Base-by-base conservation (phyloP, 768 basidiomycete genomes). In the Agrocybe pediades region DNA sequence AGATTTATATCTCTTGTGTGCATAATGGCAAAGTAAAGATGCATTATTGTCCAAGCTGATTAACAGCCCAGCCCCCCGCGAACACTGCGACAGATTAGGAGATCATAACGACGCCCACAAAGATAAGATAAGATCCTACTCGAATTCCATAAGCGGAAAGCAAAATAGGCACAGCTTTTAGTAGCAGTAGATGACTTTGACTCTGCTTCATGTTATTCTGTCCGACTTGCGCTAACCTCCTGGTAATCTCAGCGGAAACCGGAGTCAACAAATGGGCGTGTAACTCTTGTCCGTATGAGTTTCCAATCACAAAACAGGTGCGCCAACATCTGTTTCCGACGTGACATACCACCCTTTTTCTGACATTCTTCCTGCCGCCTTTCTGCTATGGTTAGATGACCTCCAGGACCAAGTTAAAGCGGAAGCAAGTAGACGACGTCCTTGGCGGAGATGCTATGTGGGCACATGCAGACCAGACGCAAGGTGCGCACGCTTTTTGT, bases 401-500 rank as follows among this genome's bases (percentile, higher is more conserved):
- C 6, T 91, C 92, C 48, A 78, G 95, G 41, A 94, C 89, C 24
- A 83, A 84, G 51, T 76, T 97, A 46, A 87, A 86, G 60, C 81
- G 91, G n/a, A 98, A 98, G 64, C 82, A 87, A 61, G 88, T 94
- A 11, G 97, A 99, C 67, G 97, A 98, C 63, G 95, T 99, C 6
- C 76, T 98, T 23, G 97, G 96, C 46, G 95, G 93, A 2, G 93
- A 92, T 30, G 92, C 93, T 55, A 86, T 86, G 71, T 97, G 95
- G 93, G 88, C 87, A 51, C 90, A 97, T 68, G 95, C 95, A 2
- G 95, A 96, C 69, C 84, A 87, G 44, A 94, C 90, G 0, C 79
- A 85, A 61, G 86, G 94, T 92, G 43, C 16, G 42, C 47, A 23
- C 45, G n/a, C n/a, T 50, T 27, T 50, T 19, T 15, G n/a, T 46